Evolutionary conservation across 169 alveolate genomes (phyloP).

Genomic region (Plasmodium adleri): DNA sequence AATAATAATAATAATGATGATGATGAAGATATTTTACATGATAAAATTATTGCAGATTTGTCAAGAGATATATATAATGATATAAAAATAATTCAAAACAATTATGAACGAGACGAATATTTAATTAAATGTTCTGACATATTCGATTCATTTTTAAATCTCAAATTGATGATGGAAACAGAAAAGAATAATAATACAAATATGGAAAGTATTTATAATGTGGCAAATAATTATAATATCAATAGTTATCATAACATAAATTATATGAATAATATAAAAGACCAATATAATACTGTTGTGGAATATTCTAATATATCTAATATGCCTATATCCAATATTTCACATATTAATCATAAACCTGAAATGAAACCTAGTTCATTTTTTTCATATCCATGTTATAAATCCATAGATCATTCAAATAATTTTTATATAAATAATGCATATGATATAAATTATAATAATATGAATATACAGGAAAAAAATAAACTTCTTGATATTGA

Average conservation of each 20-base stretch:
- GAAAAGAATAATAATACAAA: neutral
- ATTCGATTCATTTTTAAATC: constrained; percentile 55
- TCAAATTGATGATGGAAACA: constrained; percentile 34
- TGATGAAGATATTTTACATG: constrained; percentile 35
- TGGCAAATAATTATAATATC: neutral
- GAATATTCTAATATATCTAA: too few species aligned
- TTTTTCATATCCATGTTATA: too few species aligned
- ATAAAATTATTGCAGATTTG: constrained; percentile 61
- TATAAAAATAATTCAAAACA: constrained; percentile 33
- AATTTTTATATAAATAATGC: too few species aligned
- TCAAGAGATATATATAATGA: constrained; percentile 71
- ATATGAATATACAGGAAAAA: too few species aligned
- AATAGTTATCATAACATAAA: neutral
- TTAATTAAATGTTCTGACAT: constrained; percentile 52
- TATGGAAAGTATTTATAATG: neutral
- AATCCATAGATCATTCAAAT: too few species aligned
- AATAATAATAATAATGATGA: constrained; percentile 8
- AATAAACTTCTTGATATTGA: too few species aligned
- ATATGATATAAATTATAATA: too few species aligned
- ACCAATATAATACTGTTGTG: too few species aligned
- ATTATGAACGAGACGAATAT: constrained; percentile 63
- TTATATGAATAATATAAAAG: neutral
- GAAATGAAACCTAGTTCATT: too few species aligned
- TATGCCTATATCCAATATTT: too few species aligned
- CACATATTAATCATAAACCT: too few species aligned